These are phyloP conservation scores for Pneumocystis jirovecii DNA, from an alignment of 1,139 yeast species.

Conservation along the genomic window DNA sequence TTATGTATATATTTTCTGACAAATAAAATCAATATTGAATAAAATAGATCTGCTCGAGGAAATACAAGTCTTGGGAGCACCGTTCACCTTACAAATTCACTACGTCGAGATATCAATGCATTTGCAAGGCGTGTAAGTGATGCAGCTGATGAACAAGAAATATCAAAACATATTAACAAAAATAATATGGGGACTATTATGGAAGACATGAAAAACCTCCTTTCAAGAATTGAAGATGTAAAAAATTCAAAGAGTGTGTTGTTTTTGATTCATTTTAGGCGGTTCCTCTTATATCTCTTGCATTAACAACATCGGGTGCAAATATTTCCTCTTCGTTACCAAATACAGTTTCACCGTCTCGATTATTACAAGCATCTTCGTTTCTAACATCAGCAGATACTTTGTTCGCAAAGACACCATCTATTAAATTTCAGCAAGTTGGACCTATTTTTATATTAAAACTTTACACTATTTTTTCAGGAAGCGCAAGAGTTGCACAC, in stretches of 20 bases:
- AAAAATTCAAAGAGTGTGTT: not conserved
- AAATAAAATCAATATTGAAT: not conserved
- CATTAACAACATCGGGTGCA: conserved; percentile 59
- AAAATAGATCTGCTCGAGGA: conserved; percentile 43
- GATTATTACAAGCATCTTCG: conserved; percentile 50
- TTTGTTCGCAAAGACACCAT: not conserved
- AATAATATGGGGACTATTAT: conserved; percentile 20
- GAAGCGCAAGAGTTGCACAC: conserved; percentile 32
- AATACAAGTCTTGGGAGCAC: conserved; percentile 50
- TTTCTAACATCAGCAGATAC: conserved; percentile 32
- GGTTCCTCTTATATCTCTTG: conserved; percentile 53
- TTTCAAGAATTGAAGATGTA: conserved; percentile 12
- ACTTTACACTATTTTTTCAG: conserved; percentile 51
- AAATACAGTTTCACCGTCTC: conserved; percentile 46
- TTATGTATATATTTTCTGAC: conserved; percentile 26
- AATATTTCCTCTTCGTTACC: conserved; percentile 41
- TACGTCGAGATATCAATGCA: conserved; percentile 43
- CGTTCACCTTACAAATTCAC: conserved; percentile 39
- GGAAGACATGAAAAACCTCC: conserved; percentile 9
- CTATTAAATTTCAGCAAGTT: conserved; percentile 24
- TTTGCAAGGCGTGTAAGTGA: conserved; percentile 40
- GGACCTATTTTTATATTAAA: conserved; percentile 53
- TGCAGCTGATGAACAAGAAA: conserved; percentile 15
- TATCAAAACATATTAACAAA: conserved; percentile 7
- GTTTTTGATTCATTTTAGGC: conserved; percentile 22